Evolutionary conservation across 1,284 basidiomycete genomes (phyloP).

Genomic region (Rugosomyces carneus): DNA sequence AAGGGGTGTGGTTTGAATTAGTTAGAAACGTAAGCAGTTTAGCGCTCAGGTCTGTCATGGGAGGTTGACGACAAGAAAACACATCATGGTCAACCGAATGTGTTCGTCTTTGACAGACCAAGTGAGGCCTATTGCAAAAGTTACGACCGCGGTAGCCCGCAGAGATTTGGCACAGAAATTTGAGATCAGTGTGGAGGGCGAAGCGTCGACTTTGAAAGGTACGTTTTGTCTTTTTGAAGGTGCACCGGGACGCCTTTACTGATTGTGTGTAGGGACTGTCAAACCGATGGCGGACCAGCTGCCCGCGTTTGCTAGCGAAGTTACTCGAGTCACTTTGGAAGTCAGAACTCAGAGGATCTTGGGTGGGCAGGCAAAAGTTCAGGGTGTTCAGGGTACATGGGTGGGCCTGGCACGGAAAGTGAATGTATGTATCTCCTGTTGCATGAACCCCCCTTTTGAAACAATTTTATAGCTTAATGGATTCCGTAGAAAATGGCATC

Average conservation of each 20-base stretch:
- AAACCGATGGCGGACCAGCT: slow-evolving; percentile 89
- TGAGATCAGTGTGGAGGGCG: slow-evolving; percentile 76
- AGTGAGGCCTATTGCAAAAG: slow-evolving; percentile 87
- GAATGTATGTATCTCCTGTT: slow-evolving; percentile 34
- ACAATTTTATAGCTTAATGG: no score
- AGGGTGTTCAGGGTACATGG: slow-evolving; percentile 94
- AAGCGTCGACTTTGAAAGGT: slow-evolving; percentile 49
- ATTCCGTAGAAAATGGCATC: slow-evolving; percentile 76
- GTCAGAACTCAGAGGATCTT: slow-evolving; percentile 90
- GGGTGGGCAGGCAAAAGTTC: slow-evolving; percentile 88
- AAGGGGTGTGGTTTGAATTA: slow-evolving; percentile 92
- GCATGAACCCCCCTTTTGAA: no score
- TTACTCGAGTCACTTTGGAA: slow-evolving; percentile 87
- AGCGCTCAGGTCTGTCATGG: neutral
- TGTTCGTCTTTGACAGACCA: slow-evolving; percentile 91
- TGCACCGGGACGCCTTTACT: slow-evolving; percentile 8
- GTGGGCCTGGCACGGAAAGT: slow-evolving; percentile 88
- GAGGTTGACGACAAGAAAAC: slow-evolving; percentile 13
- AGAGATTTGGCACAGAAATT: slow-evolving; percentile 90
- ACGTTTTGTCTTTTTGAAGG: no score
- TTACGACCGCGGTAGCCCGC: slow-evolving; percentile 88
- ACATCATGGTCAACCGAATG: slow-evolving; percentile 61
- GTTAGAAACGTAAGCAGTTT: slow-evolving; percentile 70
- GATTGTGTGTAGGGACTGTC: slow-evolving; percentile 52
- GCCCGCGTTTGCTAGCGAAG: slow-evolving; percentile 89